Conservation (phyloP, 2,329 filamentous ascomycete genomes). For the Polychaeton citri region DNA sequence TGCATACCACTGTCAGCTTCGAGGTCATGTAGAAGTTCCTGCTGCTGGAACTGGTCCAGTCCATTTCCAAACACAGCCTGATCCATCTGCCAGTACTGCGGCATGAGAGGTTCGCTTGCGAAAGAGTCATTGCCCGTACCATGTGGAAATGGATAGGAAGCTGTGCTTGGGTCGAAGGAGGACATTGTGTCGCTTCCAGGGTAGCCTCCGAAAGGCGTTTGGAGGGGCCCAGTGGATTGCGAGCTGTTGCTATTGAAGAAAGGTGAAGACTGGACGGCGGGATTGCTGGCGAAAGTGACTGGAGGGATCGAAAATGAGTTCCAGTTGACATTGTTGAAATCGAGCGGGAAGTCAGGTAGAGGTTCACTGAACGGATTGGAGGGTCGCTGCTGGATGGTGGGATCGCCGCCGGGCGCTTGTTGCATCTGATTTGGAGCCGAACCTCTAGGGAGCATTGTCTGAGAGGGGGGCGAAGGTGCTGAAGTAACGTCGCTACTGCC, state of each 20-base stretch:
- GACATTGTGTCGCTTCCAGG: constrained; percentile 10
- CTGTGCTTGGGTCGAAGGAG: constrained; percentile 13
- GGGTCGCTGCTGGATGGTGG: not conserved
- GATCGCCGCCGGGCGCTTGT: not conserved
- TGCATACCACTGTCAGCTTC: constrained; percentile 24
- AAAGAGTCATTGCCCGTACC: constrained; percentile 1
- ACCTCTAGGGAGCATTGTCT: not conserved
- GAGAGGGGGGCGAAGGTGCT: not conserved
- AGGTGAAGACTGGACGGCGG: not conserved
- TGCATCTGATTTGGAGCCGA: not conserved
- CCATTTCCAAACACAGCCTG: constrained; percentile 18
- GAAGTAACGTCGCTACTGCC: constrained; percentile 6
- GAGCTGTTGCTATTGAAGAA: constrained; percentile 4
- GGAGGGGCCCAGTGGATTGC: constrained; percentile 3
- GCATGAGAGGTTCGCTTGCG: constrained; percentile 7
- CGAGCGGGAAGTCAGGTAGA: not conserved
- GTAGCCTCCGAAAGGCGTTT: constrained; percentile 19
- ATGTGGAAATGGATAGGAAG: constrained; percentile 15
- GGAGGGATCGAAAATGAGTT: constrained; percentile 1
- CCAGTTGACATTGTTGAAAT: constrained; percentile 1
- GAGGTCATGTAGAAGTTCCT: constrained; percentile 23
- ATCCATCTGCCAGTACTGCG: constrained; percentile 15
- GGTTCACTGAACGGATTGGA: not conserved
- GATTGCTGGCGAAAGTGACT: constrained; percentile 1
- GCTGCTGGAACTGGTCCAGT: constrained; percentile 20